Evolutionary conservation across 345 rosid genomes (phyloP).

Genomic region (Euphorbia peplus): DNA sequence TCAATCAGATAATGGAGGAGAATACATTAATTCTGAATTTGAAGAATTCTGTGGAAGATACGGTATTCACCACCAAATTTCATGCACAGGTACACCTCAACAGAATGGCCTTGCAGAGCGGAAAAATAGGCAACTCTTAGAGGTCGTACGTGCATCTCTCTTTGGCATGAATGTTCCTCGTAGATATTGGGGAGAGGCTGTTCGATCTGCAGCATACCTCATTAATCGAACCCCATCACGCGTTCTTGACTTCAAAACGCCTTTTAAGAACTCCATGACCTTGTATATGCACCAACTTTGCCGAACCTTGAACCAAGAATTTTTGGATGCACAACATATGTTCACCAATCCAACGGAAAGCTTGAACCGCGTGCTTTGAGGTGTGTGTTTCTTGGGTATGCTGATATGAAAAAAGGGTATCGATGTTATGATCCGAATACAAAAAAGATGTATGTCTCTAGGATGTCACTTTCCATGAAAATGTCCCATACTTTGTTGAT

Average conservation of each 20-base stretch:
- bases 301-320: not conserved
- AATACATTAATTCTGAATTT: not conserved
- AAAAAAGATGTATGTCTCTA: not conserved
- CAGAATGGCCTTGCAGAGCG: not conserved
- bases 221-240: not conserved
- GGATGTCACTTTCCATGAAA: conserved; percentile 6
- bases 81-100: not conserved
- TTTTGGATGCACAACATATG: not conserved
- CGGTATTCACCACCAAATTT: not conserved
- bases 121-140: not conserved
- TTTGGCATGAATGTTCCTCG: conserved; percentile 1
- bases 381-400: not conserved
- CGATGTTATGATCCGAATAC: not conserved
- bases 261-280: not conserved
- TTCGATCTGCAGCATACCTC: not conserved
- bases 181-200: not conserved
- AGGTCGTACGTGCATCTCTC: not conserved
- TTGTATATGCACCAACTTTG: not conserved
- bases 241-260: not conserved
- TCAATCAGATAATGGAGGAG: not conserved
- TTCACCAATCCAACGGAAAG: not conserved
- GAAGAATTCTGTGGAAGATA: not conserved
- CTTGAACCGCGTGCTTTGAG: not conserved
- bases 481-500: not conserved
- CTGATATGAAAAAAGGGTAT: not conserved